These are phyloP conservation scores for Lantana camara DNA, from an alignment of 257 asterid genomes.

Conservation along the genomic window DNA sequence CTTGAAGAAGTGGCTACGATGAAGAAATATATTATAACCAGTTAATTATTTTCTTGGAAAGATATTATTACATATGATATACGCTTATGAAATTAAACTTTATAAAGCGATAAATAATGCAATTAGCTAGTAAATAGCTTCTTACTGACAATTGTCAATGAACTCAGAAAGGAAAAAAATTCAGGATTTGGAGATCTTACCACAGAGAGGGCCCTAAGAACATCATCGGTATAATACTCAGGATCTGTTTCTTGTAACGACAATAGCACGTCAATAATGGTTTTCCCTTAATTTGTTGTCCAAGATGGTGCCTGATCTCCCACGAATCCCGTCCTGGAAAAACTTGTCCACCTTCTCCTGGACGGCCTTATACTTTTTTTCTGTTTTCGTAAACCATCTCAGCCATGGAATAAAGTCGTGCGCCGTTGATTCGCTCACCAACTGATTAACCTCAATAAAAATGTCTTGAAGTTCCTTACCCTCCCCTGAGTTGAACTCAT, in stretches of 20 bases:
- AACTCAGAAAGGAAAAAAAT: no score
- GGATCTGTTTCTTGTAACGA: no score
- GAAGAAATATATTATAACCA: no score
- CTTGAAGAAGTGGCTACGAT: no score
- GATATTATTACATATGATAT: no score
- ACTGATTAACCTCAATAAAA: background rate
- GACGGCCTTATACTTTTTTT: background rate
- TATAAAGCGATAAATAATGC: no score
- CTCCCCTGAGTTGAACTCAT: background rate
- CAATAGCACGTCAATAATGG: conserved; percentile 13
- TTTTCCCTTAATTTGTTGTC: conserved; percentile 8
- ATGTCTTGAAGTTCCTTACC: conserved; percentile 11
- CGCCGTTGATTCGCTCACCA: background rate
- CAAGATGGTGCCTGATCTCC: conserved; percentile 7
- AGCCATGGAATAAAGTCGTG: conserved; percentile 17
- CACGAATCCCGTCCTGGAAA: conserved; percentile 14
- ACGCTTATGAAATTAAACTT: no score
- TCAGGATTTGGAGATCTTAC: no score
- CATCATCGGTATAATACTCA: no score
- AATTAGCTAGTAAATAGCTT: no score
- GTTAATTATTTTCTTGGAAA: no score
- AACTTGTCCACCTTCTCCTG: conserved; percentile 23
- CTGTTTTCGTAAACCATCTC: background rate
- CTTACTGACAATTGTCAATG: background rate
- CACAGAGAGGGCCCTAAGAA: no score